Conservation (phyloP, 2,329 filamentous ascomycete species). For the Penicillium paneum region DNA sequence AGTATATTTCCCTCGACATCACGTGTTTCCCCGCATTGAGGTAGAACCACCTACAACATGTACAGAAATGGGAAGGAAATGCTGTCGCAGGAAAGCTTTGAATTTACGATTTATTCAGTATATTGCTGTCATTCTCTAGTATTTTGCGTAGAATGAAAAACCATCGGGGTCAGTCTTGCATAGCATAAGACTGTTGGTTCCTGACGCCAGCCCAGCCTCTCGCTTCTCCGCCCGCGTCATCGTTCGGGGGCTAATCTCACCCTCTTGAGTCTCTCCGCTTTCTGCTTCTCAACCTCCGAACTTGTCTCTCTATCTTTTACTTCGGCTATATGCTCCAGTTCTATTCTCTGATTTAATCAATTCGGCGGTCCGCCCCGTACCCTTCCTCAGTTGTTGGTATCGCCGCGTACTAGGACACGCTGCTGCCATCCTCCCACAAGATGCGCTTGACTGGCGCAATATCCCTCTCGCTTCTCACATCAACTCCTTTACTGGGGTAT, state of each 20-base stretch:
- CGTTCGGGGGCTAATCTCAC: slow-evolving; percentile 20
- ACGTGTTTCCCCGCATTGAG: slow-evolving; percentile 6
- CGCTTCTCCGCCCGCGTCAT: slow-evolving; percentile 35
- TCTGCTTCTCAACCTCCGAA: slow-evolving; percentile 7
- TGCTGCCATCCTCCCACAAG: slow-evolving; percentile 13
- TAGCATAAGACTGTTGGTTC: slow-evolving; percentile 4
- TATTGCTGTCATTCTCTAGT: not conserved
- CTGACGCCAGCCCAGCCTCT: slow-evolving; percentile 23
- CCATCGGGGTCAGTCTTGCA: not conserved
- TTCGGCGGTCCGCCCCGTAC: slow-evolving; percentile 9
- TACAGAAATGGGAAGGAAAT: not conserved
- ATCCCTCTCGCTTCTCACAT: slow-evolving; percentile 24
- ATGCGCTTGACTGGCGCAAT: slow-evolving; percentile 29
- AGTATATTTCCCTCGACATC: not conserved
- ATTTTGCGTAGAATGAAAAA: not conserved
- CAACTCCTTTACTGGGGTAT: slow-evolving; percentile 25
- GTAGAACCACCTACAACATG: not conserved
- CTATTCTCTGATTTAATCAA: not conserved
- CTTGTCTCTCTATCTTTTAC: slow-evolving; percentile 2
- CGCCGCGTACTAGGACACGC: slow-evolving; percentile 7
- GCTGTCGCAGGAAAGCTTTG: not conserved
- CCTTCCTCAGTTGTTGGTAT: slow-evolving; percentile 7
- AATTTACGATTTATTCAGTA: not conserved
- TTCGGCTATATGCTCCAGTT: not conserved
- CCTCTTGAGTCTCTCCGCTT: slow-evolving; percentile 7